A percentile compares a stretch with the other conserved stretches of the same genome.
These are phyloP conservation scores for Porcisia deanei DNA, from an alignment of 208 protist species.

Conservation along the genomic window DNA sequence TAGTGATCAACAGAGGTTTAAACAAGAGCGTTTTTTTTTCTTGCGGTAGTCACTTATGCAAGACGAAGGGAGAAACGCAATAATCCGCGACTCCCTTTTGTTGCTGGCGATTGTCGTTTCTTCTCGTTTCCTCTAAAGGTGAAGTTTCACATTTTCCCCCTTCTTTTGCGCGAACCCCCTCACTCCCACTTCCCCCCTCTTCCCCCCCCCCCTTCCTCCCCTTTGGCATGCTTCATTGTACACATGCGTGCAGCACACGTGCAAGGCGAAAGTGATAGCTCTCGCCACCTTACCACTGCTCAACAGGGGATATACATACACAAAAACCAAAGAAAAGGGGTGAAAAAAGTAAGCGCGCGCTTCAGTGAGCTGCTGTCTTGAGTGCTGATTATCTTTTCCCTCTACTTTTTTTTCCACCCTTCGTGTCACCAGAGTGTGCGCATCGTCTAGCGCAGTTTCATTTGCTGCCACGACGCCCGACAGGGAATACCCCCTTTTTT, in stretches of 20 bases:
- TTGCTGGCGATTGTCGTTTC: background rate
- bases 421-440: background rate
- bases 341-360: background rate
- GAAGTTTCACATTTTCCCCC: background rate
- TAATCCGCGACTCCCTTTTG: background rate
- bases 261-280: background rate
- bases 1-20: background rate
- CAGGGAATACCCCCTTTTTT: background rate
- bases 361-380: background rate
- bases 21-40: background rate
- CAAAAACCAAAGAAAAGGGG: background rate
- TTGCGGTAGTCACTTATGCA: background rate
- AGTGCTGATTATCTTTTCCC: conserved; percentile 8
- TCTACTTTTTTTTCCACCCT: conserved; percentile 7
- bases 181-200: background rate
- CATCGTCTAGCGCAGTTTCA: background rate
- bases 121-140: background rate
- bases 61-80: background rate
- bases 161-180: background rate
- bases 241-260: background rate
- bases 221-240: too few species aligned
- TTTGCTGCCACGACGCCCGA: background rate
- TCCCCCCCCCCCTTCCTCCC: background rate
- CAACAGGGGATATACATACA: conserved; percentile 1
- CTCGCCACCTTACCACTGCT: background rate